These are phyloP conservation scores for Asterochloris sp. DNA, from an alignment of 139 green algal species.

Conservation along the genomic window DNA sequence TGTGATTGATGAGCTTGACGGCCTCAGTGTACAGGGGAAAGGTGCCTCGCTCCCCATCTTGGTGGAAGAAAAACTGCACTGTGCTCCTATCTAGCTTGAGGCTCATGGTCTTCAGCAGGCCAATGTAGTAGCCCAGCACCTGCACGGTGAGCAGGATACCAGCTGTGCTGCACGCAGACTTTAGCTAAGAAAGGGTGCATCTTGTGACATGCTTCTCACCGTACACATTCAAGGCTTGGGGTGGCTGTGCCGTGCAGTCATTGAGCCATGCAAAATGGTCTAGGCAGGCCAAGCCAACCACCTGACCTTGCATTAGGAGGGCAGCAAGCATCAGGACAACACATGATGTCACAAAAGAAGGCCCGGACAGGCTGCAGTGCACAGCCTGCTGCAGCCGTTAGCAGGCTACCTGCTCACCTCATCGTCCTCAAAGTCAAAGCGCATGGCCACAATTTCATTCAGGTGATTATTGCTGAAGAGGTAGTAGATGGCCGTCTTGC, in stretches of 20 bases:
- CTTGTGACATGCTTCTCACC: too few species aligned
- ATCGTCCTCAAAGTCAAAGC: conserved; percentile 96
- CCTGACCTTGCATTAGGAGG: too few species aligned
- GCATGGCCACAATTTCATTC: conserved; percentile 88
- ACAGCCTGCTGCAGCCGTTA: conserved; percentile 26
- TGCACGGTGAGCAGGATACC: too few species aligned
- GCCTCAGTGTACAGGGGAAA: conserved; percentile 94
- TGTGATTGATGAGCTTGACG: conserved; percentile 85
- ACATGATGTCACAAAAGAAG: too few species aligned
- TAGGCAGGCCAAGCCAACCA: too few species aligned
- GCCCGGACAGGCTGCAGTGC: too few species aligned
- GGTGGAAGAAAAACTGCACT: conserved; percentile 91
- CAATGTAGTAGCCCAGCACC: conserved; percentile 92
- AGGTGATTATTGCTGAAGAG: conserved; percentile 97
- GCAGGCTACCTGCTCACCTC: conserved; percentile 40
- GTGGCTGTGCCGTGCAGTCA: too few species aligned
- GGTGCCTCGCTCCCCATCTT: neutral
- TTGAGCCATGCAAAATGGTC: too few species aligned
- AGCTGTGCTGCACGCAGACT: too few species aligned
- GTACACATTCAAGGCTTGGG: too few species aligned
- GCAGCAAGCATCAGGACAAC: too few species aligned
- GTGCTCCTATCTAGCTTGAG: conserved; percentile 87
- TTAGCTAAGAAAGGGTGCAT: too few species aligned
- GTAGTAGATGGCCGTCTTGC: conserved; percentile 87
- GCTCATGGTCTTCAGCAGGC: conserved; percentile 94